Base-by-base conservation (phyloP, 768 basidiomycete species). In the Polyporus arcularius region DNA sequence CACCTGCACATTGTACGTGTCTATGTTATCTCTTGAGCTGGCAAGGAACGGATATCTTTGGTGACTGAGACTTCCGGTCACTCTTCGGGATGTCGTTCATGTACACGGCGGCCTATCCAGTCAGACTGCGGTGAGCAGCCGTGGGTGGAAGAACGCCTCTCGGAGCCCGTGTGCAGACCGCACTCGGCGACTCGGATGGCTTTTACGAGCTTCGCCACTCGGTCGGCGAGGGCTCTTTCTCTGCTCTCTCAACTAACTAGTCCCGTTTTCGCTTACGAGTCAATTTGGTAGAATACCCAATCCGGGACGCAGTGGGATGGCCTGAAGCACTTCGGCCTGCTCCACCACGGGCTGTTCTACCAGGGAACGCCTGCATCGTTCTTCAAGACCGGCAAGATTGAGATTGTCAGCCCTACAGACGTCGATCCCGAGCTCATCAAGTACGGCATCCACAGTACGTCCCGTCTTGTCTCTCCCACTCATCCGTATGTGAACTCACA, bases 221-320 rank as follows among this genome's bases (percentile, higher is more conserved):
- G 21, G 21, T 26, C 21, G 21, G 21, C 21, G 21, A 26, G 1
- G 21, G 21, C 21, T 26, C 21, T 1, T 26, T 26, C 21, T 26
- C 21, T 26, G 4, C 15, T 8, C 21, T 18, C 45, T n/a, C 7
- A 11, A 31, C 12, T 47, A 35, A 26, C 58, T n/a, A 55, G 9
- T 18, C 1, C 9, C 18, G 3, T 18, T 7, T 46, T 11, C 15
- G 7, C 10, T 1, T 26, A 2, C 18, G 21, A 26, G 21, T 26
- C 21, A 26, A 26, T 26, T 26, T 14, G 15, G 18, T 66, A 88
- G 87, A 88, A 89, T 63, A 86, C 87, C 0, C 88, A 89, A 73
- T 86, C 86, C 0, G 85, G 87, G 9, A 79, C 85, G 4, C 87
- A 89, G 65, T 88, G 87, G 87, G 87, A 89, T 64, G 86, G 87